phyloP scores from a whole-genome alignment of 2,329 filamentous ascomycete genomes.

The Leptodontidium sp. region DNA sequence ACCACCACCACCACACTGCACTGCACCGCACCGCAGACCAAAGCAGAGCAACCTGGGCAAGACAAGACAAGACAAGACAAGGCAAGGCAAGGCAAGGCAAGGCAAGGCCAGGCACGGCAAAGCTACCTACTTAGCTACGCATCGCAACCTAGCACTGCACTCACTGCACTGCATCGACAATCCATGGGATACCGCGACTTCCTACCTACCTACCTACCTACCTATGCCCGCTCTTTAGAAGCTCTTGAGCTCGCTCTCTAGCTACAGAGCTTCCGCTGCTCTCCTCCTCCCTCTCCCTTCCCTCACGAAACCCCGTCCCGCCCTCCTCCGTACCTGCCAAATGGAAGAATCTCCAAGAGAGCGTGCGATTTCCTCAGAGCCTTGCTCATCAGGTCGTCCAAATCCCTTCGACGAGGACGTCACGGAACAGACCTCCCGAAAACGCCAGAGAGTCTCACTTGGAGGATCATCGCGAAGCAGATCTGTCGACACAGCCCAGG shows the following conservation, averaged over 20 bases:
- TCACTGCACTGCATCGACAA: background rate
- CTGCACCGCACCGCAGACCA: background rate
- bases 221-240: slow-evolving; percentile 10
- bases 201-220: background rate
- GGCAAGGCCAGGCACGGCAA: background rate
- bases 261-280: slow-evolving; percentile 35
- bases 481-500: slow-evolving; percentile 54
- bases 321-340: slow-evolving; percentile 53
- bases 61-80: background rate
- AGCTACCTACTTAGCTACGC: background rate
- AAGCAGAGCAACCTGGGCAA: background rate
- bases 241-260: slow-evolving; percentile 30
- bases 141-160: slow-evolving; percentile 6
- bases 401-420: slow-evolving; percentile 67
- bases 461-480: slow-evolving; percentile 63
- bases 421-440: slow-evolving; percentile 58
- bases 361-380: slow-evolving; percentile 68
- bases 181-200: slow-evolving; percentile 10
- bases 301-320: slow-evolving; percentile 53
- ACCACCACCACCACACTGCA: no score
- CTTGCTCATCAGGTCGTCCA: slow-evolving; percentile 67
- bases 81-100: background rate
- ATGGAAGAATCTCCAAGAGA: slow-evolving; percentile 57
- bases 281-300: slow-evolving; percentile 57
- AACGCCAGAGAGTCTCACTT: slow-evolving; percentile 68